Evolutionary conservation across 192 early-diverging fungal genomes (phyloP).

Genomic region (Funneliformis geosporum): DNA sequence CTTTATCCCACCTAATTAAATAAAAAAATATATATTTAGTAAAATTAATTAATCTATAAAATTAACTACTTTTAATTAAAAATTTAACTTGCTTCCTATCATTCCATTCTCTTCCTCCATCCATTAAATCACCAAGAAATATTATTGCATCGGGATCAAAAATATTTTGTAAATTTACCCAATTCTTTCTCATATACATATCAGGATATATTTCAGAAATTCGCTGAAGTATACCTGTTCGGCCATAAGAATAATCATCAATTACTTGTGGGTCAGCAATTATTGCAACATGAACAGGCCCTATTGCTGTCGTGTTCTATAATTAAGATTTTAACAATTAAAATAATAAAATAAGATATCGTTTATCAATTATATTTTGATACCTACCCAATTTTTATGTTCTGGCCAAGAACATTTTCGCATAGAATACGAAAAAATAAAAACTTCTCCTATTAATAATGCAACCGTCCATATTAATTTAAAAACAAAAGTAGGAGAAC

Average conservation of each 20-base stretch:
- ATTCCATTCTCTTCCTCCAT: constrained; percentile 66
- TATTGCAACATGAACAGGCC: constrained; percentile 53
- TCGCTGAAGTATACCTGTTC: constrained; percentile 59
- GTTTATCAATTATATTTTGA: neutral
- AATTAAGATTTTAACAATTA: neutral
- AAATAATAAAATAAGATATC: neutral
- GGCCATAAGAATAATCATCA: constrained; percentile 84
- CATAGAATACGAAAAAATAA: constrained; percentile 22
- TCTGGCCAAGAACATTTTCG: constrained; percentile 27
- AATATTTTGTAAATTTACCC: constrained; percentile 55
- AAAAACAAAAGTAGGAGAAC: neutral
- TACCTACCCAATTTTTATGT: constrained; percentile 21
- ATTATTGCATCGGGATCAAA: constrained; percentile 66
- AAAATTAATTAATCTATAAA: constrained; percentile 25
- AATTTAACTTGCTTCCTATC: constrained; percentile 42
- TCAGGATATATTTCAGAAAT: constrained; percentile 82
- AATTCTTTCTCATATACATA: constrained; percentile 83
- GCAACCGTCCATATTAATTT: constrained; percentile 27
- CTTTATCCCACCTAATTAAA: constrained; percentile 50
- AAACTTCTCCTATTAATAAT: constrained; percentile 22
- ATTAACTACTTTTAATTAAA: constrained; percentile 28
- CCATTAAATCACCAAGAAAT: constrained; percentile 87
- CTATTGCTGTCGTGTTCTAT: constrained; percentile 15
- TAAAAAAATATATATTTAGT: constrained; percentile 2
- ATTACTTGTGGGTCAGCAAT: constrained; percentile 94